Conservation (phyloP, 768 basidiomycete species). For the Boletus rubescentipes region DNA sequence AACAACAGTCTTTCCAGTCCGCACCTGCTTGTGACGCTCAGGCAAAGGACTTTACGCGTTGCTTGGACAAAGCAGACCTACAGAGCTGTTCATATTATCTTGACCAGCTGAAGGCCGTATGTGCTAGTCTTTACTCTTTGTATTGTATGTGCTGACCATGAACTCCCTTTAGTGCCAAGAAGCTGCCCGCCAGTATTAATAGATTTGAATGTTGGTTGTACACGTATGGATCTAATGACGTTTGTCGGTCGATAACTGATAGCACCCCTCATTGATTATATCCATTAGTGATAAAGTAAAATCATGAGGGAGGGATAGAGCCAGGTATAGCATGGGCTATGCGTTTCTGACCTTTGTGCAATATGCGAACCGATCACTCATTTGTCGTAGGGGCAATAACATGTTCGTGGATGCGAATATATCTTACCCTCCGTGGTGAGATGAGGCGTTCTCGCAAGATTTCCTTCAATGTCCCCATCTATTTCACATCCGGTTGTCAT, state of each 20-base stretch:
- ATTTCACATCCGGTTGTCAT: no score
- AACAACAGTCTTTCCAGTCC: slow-evolving; percentile 45
- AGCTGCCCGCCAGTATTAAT: slow-evolving; percentile 60
- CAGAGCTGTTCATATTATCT: slow-evolving; percentile 84
- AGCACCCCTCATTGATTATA: slow-evolving; percentile 4
- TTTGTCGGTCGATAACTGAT: neutral
- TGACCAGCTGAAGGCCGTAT: slow-evolving; percentile 83
- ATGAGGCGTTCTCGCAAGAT: no score
- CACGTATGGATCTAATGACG: slow-evolving; percentile 6
- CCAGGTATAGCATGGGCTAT: no score
- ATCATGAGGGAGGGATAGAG: no score
- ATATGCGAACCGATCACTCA: no score
- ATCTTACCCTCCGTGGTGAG: no score
- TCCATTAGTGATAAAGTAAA: neutral
- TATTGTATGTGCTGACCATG: slow-evolving; percentile 8
- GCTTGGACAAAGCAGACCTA: slow-evolving; percentile 79
- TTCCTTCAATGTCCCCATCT: no score
- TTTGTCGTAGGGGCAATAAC: no score
- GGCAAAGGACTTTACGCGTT: slow-evolving; percentile 86
- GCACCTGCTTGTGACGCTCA: slow-evolving; percentile 65
- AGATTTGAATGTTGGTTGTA: slow-evolving; percentile 11
- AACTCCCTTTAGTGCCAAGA: slow-evolving; percentile 60
- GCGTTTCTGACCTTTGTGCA: no score
- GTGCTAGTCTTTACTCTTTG: slow-evolving; percentile 28
- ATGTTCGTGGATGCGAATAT: no score